A percentile compares a stretch with the other conserved stretches of the same genome.
Evolutionary conservation across 129 eudicot species (phyloP).

Genomic region (Centella asiatica): DNA sequence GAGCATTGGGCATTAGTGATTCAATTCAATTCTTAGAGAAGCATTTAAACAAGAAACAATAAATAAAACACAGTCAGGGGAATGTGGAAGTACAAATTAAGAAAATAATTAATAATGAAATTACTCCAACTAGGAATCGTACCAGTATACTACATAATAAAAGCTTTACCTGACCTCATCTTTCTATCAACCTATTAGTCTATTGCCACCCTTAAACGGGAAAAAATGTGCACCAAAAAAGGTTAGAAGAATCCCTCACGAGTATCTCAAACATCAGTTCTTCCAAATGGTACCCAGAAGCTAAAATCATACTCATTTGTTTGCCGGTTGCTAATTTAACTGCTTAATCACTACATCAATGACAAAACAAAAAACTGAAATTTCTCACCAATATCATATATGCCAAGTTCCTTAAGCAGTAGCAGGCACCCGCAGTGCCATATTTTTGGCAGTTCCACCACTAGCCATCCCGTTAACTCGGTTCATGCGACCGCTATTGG

Average conservation of each 20-base stretch:
- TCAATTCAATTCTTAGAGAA: neutral
- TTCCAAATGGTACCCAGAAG: constrained; percentile 1
- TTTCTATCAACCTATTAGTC: constrained; percentile 9
- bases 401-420: constrained; percentile 37
- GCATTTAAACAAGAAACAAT: neutral
- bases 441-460: constrained; percentile 35
- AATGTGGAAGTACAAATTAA: neutral
- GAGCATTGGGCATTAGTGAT: too few relatives aligned
- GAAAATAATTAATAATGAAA: neutral
- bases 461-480: constrained; percentile 40
- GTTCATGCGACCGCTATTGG: constrained; percentile 33
- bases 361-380: constrained; percentile 6
- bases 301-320: neutral
- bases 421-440: constrained; percentile 59
- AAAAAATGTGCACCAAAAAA: constrained; percentile 3
- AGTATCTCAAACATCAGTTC: neutral
- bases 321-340: neutral
- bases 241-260: neutral
- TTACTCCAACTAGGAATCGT: neutral
- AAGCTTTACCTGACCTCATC: neutral
- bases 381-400: neutral
- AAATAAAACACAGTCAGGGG: neutral
- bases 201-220: constrained; percentile 11
- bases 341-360: neutral
- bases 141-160: constrained; percentile 17